Evolutionary conservation across 208 protist species (phyloP), one percentile per base, ranked within the genome.

Genomic region (Trypanosoma cruzi): DNA sequence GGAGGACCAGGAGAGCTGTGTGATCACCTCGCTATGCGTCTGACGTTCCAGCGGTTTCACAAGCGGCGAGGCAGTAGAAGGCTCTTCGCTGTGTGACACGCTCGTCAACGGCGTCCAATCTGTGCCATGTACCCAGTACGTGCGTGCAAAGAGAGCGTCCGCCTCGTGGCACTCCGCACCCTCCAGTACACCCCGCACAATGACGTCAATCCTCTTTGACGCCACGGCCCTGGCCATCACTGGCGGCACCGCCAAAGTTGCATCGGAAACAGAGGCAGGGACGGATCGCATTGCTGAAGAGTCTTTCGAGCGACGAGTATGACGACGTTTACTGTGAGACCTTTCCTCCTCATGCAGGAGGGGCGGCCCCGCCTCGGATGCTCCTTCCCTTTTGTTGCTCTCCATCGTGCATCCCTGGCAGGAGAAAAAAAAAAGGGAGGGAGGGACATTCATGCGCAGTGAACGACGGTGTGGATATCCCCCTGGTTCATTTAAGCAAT

Each of bases 181-280:
- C 58, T 96, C 88, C 52, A 96, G 58, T 31, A 93, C 83, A 29
- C 90, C 88, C 22, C 90, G 86, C 34, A 96, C 86, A 31, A 92
- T 58, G 18, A 96, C 74, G 55, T 91, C 77, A 64, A 96, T 93
- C 20, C 84, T 82, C 34, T 84, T 85, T 37, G 37, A 14, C 37
- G 54, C 18, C n/a, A 58, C 31, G 34, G 44, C 34, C 20, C 48
- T 14, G 28, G 49, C 2, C 22, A 29, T 22, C 16, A 26, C 32
- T 24, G 50, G 16, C 37, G 50, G 3, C 36, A n/a, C 36, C 36
- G 26, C 6, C 28, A n/a, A 46, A 22, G 57, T 20, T 28, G 48
- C 22, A 26, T 4, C 48, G 20, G 8, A 26, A 18, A 8, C 48
- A 4, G 48, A 4, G 24, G 4, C 16, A n/a, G 48, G 48, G n/a